These are phyloP conservation scores for Lycium barbarum DNA, from an alignment of 257 asterid genomes.

Conservation along the genomic window DNA sequence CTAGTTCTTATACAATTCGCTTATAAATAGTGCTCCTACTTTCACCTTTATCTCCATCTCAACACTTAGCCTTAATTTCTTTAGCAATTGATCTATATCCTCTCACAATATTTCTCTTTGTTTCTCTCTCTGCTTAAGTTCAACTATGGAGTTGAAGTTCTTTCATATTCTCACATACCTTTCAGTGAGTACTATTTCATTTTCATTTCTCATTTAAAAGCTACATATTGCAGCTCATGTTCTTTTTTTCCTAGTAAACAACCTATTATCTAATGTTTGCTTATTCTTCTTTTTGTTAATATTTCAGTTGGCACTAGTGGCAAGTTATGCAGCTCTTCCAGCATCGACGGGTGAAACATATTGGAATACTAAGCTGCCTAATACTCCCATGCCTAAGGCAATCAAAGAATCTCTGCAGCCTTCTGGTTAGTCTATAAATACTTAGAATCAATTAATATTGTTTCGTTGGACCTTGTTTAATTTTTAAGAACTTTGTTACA, in stretches of 20 bases:
- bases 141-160: slow-evolving; percentile 59
- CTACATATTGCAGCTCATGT: no score
- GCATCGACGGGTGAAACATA: slow-evolving; percentile 40
- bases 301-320: slow-evolving; percentile 57
- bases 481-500: not conserved
- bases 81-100: no score
- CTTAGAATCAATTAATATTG: slow-evolving; percentile 16
- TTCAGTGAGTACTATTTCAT: slow-evolving; percentile 58
- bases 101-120: slow-evolving; percentile 15
- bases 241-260: no score
- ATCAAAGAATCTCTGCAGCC: slow-evolving; percentile 59
- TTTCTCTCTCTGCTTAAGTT: not conserved
- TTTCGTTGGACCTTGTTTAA: not conserved
- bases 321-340: slow-evolving; percentile 67
- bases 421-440: slow-evolving; percentile 36
- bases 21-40: slow-evolving; percentile 28
- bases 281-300: not conserved
- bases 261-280: no score
- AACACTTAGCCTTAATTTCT: no score
- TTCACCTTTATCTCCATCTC: not conserved
- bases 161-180: slow-evolving; percentile 54
- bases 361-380: slow-evolving; percentile 77
- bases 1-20: not conserved
- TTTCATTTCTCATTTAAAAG: not conserved
- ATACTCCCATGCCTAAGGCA: slow-evolving; percentile 75